Evolutionary conservation across 108 stramenopile genomes (phyloP), one percentile per base, ranked within the genome.

Genomic region (Conticribra weissflogii): DNA sequence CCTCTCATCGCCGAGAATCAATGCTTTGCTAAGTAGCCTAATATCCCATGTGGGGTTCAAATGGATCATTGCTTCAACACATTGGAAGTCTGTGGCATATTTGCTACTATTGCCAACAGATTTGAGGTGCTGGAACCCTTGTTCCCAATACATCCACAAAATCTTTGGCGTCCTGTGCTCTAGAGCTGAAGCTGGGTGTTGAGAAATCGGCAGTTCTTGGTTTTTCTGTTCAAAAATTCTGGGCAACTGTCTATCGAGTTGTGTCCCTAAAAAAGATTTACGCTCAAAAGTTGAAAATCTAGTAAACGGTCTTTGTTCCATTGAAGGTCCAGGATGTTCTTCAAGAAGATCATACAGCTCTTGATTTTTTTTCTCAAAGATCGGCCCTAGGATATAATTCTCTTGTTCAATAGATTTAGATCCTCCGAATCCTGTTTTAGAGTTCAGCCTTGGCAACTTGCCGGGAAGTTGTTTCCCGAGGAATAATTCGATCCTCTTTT

Each of bases 331-430:
- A 21, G 46, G 21, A 29, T 49, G 7, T 0, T 1, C 9, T 29
- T 47, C 27, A 8, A 62, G 47, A 49, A 62, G 48, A 2, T 47
- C 15, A 33, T 62, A 62, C 44, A 62, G 34, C 47, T 62, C 61
- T n/a, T 62, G 24, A 15, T 62, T 62, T 49, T 62, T 62, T 47
- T 25, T 19, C 36, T 59, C 59, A 44, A 59, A 59, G 23, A 59
- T 17, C 1, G 59, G 59, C n/a, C 34, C 61, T 25, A 62, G 23
- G n/a, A 21, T 27, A 0, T 22, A n/a, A 2, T 49, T 41, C 18
- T 15, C 61, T 9, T 9, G 36, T 4, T 27, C 46, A 28, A 25
- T 45, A 2, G 45, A 46, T 28, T 46, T 46, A 47, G 27, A 29
- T 53, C 24, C 52, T 1, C 30, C 2, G 16, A 30, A 15, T 48